These are phyloP conservation scores for Plasmodium reichenowi DNA, from an alignment of 169 alveolate species.

Conservation along the genomic window DNA sequence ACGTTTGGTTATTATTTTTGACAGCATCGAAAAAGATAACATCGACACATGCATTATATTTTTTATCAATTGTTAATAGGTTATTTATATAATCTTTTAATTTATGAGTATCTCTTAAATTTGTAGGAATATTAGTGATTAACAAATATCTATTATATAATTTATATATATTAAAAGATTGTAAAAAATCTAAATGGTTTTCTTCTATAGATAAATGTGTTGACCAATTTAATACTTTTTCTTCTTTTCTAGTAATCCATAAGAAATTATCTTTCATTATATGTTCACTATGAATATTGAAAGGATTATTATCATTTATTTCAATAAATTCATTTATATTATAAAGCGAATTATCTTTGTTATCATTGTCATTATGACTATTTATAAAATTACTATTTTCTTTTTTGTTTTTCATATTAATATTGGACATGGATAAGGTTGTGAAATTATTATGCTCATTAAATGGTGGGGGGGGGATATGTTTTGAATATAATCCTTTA, in stretches of 20 bases:
- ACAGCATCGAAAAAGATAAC: slow-evolving; percentile 2
- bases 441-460: neutral
- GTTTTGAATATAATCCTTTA: slow-evolving; percentile 3
- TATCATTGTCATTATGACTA: neutral
- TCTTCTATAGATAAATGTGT: slow-evolving; percentile 37
- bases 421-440: neutral
- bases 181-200: slow-evolving; percentile 44
- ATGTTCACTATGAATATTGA: slow-evolving; percentile 25
- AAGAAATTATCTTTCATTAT: slow-evolving; percentile 21
- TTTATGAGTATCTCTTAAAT: slow-evolving; percentile 13
- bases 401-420: neutral
- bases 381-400: neutral
- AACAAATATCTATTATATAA: slow-evolving; percentile 30
- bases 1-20: slow-evolving; percentile 3
- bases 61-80: slow-evolving; percentile 3
- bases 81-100: slow-evolving; percentile 24
- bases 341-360: neutral
- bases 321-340: neutral
- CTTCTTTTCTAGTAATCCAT: slow-evolving; percentile 44
- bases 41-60: slow-evolving; percentile 15
- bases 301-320: slow-evolving; percentile 47
- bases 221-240: slow-evolving; percentile 25
- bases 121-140: slow-evolving; percentile 26
- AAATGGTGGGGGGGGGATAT: neutral
- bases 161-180: slow-evolving; percentile 10